Evolutionary conservation across 1,284 basidiomycete genomes (phyloP).

Genomic region (Filobasidium uniguttulatum): DNA sequence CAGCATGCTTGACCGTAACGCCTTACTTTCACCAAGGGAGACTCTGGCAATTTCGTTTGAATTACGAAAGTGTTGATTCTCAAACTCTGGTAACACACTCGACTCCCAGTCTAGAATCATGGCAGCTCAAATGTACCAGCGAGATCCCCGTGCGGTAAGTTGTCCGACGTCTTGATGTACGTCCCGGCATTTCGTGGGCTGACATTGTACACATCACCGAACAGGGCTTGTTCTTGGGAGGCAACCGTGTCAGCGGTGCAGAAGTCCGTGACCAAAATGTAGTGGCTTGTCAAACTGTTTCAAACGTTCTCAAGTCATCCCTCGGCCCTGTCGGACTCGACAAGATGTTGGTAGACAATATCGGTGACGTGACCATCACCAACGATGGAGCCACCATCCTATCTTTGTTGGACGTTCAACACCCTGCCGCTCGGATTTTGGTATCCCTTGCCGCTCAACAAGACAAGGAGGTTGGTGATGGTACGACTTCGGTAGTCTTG

Average conservation of each 20-base stretch:
- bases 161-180: no score
- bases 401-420: constrained; percentile 77
- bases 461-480: constrained; percentile 98
- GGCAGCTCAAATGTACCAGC: constrained; percentile 38
- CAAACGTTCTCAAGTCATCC: constrained; percentile 95
- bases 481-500: constrained; percentile 96
- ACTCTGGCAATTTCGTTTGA: no score
- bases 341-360: constrained; percentile 98
- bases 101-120: no score
- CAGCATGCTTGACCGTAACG: no score
- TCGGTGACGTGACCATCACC: constrained; percentile 98
- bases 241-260: constrained; percentile 83
- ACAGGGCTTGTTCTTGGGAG: constrained; percentile 75
- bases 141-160: constrained; percentile 37
- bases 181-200: no score
- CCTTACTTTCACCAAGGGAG: no score
- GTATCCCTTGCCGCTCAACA: constrained; percentile 98
- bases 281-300: constrained; percentile 87
- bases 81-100: no score
- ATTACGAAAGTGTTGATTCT: no score
- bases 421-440: constrained; percentile 89
- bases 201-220: no score
- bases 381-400: constrained; percentile 99
- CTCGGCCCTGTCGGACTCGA: constrained; percentile 84
- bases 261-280: constrained; percentile 97